These are phyloP conservation scores for Stephania japonica DNA, from an alignment of 164 flowering plant genomes.

Conservation along the genomic window DNA sequence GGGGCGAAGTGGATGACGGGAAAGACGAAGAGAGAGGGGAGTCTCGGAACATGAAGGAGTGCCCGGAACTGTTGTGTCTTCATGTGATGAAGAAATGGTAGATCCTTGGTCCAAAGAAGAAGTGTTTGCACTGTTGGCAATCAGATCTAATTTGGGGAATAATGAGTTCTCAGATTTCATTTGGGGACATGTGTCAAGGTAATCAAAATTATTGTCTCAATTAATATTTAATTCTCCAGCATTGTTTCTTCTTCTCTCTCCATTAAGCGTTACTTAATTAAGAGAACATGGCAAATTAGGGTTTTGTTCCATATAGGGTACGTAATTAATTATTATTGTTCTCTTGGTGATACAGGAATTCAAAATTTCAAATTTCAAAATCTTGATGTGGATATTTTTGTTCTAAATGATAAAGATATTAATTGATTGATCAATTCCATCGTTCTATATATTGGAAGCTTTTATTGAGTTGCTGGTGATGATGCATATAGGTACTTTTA, in stretches of 20 bases:
- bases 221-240: not conserved
- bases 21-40: conserved; percentile 12
- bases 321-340: not conserved
- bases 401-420: not conserved
- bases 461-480: not conserved
- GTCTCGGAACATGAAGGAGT: conserved; percentile 17
- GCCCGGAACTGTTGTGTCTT: conserved; percentile 9
- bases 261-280: not conserved
- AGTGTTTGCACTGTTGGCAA: conserved; percentile 49
- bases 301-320: not conserved
- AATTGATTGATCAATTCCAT: not conserved
- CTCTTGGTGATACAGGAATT: not conserved
- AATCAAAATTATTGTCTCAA: not conserved
- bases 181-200: conserved; percentile 84
- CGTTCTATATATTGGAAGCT: not conserved
- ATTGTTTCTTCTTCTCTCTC: not conserved
- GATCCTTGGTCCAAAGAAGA: conserved; percentile 60
- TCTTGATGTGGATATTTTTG: not conserved
- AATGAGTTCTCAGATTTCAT: conserved; percentile 56
- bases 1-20: conserved; percentile 15
- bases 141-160: conserved; percentile 60
- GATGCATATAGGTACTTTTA: not conserved
- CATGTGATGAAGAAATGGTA: conserved; percentile 10
- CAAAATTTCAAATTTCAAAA: not conserved
- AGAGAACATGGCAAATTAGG: not conserved